These are phyloP conservation scores for Artemisia princeps DNA, from an alignment of 140 eudicot genomes.

Conservation along the genomic window DNA sequence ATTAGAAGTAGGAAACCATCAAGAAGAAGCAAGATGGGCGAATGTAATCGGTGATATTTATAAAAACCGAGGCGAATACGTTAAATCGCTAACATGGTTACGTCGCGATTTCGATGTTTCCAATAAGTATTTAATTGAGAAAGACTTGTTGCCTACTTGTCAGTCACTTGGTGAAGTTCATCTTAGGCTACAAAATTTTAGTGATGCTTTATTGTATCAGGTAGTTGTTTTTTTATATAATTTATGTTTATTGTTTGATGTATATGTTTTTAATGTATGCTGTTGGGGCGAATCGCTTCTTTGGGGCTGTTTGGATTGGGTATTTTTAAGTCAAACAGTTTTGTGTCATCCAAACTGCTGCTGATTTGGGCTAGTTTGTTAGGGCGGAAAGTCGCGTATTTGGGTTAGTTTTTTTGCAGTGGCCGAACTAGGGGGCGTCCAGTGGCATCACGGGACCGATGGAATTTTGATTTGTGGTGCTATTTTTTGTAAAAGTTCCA, in stretches of 20 bases:
- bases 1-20: slow-evolving; percentile 53
- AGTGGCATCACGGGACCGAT: too few relatives aligned
- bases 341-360: too few relatives aligned
- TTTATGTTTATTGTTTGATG: not conserved
- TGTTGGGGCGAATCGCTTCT: too few relatives aligned
- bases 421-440: too few relatives aligned
- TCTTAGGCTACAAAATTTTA: slow-evolving; percentile 52
- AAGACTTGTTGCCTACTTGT: slow-evolving; percentile 81
- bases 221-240: slow-evolving; percentile 23
- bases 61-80: slow-evolving; percentile 80
- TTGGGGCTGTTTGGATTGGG: too few relatives aligned
- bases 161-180: slow-evolving; percentile 85
- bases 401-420: too few relatives aligned
- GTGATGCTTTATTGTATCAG: slow-evolving; percentile 74
- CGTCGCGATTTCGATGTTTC: slow-evolving; percentile 81
- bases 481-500: too few relatives aligned
- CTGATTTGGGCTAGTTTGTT: too few relatives aligned
- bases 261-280: not conserved
- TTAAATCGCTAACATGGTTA: slow-evolving; percentile 69
- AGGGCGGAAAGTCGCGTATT: too few relatives aligned
- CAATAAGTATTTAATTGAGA: slow-evolving; percentile 42
- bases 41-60: slow-evolving; percentile 71
- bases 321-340: too few relatives aligned
- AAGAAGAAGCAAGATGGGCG: slow-evolving; percentile 94
- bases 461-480: too few relatives aligned